These are phyloP conservation scores for Geosmithia morbida DNA, from an alignment of 2,329 filamentous ascomycete species.

Conservation along the genomic window DNA sequence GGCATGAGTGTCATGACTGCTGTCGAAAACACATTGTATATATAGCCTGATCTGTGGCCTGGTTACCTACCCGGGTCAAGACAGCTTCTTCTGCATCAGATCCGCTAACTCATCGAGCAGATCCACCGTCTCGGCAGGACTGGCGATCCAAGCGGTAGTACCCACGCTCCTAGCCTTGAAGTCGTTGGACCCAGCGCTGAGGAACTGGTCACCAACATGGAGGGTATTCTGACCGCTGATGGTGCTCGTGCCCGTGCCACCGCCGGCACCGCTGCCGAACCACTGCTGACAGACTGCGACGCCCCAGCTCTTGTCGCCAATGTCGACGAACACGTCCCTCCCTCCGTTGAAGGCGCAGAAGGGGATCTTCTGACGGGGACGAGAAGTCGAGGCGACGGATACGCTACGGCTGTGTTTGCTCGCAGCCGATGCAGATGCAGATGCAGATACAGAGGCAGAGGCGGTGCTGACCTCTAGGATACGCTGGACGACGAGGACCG, in stretches of 20 bases:
- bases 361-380: constrained; percentile 37
- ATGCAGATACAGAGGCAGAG: constrained; percentile 12
- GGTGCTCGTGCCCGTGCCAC: constrained; percentile 12
- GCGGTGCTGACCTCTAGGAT: constrained; percentile 55
- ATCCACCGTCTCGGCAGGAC: constrained; percentile 76
- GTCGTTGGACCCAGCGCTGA: constrained; percentile 90
- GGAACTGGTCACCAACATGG: constrained; percentile 93
- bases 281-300: constrained; percentile 85
- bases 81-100: constrained; percentile 21
- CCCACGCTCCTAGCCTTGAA: constrained; percentile 89
- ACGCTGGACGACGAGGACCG: constrained; percentile 86
- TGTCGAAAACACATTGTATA: too few relatives aligned
- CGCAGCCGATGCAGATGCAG: neutral
- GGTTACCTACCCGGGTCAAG: neutral
- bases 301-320: constrained; percentile 95
- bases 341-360: constrained; percentile 98
- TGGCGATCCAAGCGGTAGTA: constrained; percentile 95
- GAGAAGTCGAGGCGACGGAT: constrained; percentile 8
- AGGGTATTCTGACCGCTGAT: constrained; percentile 68
- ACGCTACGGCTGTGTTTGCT: constrained; percentile 6
- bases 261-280: constrained; percentile 38
- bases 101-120: constrained; percentile 69
- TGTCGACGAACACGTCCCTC: constrained; percentile 95
- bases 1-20: too few relatives aligned
- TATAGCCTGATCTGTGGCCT: too few relatives aligned